Base-by-base conservation (phyloP, 1,284 basidiomycete genomes). In the Afroboletus lepidellus region DNA sequence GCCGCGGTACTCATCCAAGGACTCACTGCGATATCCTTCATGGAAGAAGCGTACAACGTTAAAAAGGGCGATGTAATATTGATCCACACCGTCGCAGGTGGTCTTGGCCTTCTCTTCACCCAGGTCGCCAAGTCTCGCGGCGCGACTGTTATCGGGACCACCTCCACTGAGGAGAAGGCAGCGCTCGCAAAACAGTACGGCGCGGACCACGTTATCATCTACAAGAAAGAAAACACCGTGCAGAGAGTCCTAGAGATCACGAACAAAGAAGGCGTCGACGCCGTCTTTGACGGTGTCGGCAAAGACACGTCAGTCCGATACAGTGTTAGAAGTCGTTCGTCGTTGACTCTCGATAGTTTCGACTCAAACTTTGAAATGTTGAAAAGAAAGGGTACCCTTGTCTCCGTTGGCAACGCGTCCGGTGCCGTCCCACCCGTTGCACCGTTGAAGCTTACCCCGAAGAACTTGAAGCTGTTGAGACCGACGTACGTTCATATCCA, bases 101-200 rank as follows among this genome's bases (percentile, higher is more conserved):
- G 83, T 15, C 72, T 86, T 27, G 85, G 85, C 3, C 72, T 87
- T 25, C 61, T 87, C 42, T 77, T 87, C 56, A 74, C 79, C 15
- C 85, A 88, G 62, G 60, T 84, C 29, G 80, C 79, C n/a, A 84
- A 82, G 72, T 77, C 74, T 60, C 74, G 82, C 55, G 95, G 96
- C 15, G 94, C 90, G 1, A 86, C 84, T 11, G 92, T 98, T 23
- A 97, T 99, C 61, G 96, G 92, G 2, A 98, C 94, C n/a, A 92
- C 91, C 2, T 96, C 93, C 2, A 91, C 87, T 0, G 68, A 74
- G 21, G 90, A 84, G 63, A 99, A 99, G 69, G 92, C 92, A 4
- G 80, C 82, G 46, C 67, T 95, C n/a, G 95, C 92, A 9, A 86
- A 82, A 60, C 72, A 76, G 43, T 78, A 90, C 59, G 96, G 96